These are phyloP conservation scores for Russula ochroleuca DNA, from an alignment of 768 basidiomycete genomes.

Conservation along the genomic window DNA sequence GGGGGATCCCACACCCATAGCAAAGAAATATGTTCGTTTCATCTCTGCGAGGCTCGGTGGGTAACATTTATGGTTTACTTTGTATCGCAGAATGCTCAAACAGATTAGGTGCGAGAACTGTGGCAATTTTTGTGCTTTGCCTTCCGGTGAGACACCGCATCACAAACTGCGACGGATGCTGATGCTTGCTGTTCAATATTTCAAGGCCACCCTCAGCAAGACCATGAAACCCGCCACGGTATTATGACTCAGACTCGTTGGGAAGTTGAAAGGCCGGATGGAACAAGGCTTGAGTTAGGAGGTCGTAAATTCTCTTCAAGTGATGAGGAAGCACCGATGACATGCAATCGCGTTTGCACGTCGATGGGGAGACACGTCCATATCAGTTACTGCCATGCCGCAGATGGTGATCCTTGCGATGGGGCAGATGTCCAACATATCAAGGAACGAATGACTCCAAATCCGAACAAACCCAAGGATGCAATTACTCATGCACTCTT, in stretches of 20 bases:
- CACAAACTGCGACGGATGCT: not conserved
- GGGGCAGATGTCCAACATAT: constrained; percentile 48
- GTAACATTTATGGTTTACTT: constrained; percentile 8
- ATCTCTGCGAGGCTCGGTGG: constrained; percentile 51
- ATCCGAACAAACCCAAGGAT: constrained; percentile 49
- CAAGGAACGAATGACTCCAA: constrained; percentile 39
- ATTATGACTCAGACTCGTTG: constrained; percentile 58
- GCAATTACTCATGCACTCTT: constrained; percentile 50
- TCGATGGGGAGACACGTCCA: constrained; percentile 57
- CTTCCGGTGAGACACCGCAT: constrained; percentile 40
- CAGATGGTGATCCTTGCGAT: constrained; percentile 37
- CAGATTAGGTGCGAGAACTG: constrained; percentile 49
- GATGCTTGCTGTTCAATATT: not conserved
- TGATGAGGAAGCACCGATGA: constrained; percentile 59
- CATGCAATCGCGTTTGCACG: constrained; percentile 55
- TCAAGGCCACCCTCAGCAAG: constrained; percentile 53
- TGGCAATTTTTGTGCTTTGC: constrained; percentile 55
- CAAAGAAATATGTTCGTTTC: constrained; percentile 41
- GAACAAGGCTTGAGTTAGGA: constrained; percentile 47
- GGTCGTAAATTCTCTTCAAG: constrained; percentile 51
- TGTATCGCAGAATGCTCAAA: not conserved
- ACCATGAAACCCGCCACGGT: constrained; percentile 61
- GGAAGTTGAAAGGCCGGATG: constrained; percentile 53
- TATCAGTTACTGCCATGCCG: constrained; percentile 50
- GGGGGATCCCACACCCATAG: constrained; percentile 48